Evolutionary conservation across 805 yeast genomes (phyloP).

Genomic region (Saccharomycopsis babjevae): DNA sequence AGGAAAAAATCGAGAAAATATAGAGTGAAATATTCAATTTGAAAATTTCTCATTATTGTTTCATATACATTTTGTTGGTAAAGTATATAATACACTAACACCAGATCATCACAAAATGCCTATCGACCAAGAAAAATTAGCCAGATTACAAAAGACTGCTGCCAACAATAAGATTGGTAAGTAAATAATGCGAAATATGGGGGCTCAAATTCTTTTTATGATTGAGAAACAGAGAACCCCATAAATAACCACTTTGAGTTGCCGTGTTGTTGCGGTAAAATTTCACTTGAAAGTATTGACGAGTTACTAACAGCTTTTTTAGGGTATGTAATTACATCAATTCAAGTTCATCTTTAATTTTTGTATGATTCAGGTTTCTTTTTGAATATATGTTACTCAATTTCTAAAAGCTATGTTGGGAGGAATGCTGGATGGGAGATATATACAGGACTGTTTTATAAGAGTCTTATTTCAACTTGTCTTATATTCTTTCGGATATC

Average conservation of each 20-base stretch:
- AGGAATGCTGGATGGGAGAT: too few species aligned
- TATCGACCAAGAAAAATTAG: conserved; percentile 88
- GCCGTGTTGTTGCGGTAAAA: neutral
- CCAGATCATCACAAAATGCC: conserved; percentile 39
- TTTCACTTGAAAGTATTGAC: neutral
- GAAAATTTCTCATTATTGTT: neutral
- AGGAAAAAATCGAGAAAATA: neutral
- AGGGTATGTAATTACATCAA: neutral
- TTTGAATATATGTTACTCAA: neutral
- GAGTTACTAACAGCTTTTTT: neutral
- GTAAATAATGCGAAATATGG: conserved; percentile 7
- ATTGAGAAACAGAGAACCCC: neutral
- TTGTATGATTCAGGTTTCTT: neutral
- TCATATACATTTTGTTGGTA: neutral
- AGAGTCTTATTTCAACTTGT: too few species aligned
- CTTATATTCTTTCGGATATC: too few species aligned
- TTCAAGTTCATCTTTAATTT: neutral
- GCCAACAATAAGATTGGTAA: conserved; percentile 73
- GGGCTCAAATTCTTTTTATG: too few species aligned
- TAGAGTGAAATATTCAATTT: neutral
- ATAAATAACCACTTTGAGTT: neutral
- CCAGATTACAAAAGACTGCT: conserved; percentile 79
- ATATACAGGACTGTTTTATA: too few species aligned
- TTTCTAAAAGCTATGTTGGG: neutral
- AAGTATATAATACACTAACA: neutral